Base-by-base conservation (phyloP, 2,329 filamentous ascomycete genomes). In the Phialophora chinensis region DNA sequence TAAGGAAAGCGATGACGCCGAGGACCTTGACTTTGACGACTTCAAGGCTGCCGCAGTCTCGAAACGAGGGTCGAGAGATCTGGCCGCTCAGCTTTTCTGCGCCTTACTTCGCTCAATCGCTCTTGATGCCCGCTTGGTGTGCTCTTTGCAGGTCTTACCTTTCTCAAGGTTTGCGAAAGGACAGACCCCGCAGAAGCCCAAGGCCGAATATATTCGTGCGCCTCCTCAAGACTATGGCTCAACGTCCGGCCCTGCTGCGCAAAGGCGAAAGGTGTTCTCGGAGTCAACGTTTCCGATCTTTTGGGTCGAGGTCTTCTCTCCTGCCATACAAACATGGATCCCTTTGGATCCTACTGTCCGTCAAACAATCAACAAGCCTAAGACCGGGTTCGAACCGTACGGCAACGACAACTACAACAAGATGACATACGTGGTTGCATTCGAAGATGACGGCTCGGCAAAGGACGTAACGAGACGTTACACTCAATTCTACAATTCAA, bases 251-350 rank as follows among this genome's bases (percentile, higher is more conserved):
- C 59, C 38, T 20, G 42, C 8, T 8, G 12, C 53, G 27, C 29
- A 44, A 65, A 68, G 47, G 68, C 60, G 53, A 53, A 50, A 44
- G 66, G 72, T 58, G 52, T 66, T 47, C 25, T n/a, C 17, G 5
- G 91, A 94, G 74, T 93, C 92, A 0, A 78, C 86, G 0, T 91
- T 90, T 73, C 95, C 95, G 0, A 85, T 98, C 2, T 98, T 93
- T 75, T 99, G 95, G 95, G 90, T 97, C 0, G 95, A 99, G 79
- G 89, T 92, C 3, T 91, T 97, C 70, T 93, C 97, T 69, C 83
- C 88, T 61, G 90, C 91, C 0, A 87, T 92, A 70, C 91, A 97
- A 75, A 96, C 92, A 81, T 99, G 95, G 95, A 87, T 97, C 63
- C 86, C 92, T 0, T 87, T 95, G 44, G 95, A 99, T 75, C 88